Evolutionary conservation across 2,329 filamentous ascomycete genomes (phyloP).

Genomic region (Phoma herbarum): DNA sequence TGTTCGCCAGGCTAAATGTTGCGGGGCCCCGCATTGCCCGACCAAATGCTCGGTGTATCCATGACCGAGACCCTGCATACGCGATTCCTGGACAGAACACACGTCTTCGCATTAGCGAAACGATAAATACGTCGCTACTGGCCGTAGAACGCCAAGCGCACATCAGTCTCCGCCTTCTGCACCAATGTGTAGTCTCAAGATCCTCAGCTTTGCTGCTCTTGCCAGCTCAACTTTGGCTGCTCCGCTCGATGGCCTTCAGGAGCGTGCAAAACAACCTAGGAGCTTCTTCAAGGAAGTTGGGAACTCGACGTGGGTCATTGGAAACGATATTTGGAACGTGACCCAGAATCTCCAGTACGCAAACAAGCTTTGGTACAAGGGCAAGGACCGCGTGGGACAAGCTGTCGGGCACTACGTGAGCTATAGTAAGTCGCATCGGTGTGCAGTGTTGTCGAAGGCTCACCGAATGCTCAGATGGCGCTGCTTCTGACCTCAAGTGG

Average conservation of each 20-base stretch:
- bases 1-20: slow-evolving; percentile 19
- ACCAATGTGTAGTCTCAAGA: slow-evolving; percentile 29
- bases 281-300: slow-evolving; percentile 48
- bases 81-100: background rate
- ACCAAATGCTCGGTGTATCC: slow-evolving; percentile 28
- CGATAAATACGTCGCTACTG: slow-evolving; percentile 17
- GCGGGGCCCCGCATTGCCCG: slow-evolving; percentile 25
- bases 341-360: slow-evolving; percentile 52
- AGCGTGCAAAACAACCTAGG: slow-evolving; percentile 35
- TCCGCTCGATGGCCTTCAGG: slow-evolving; percentile 34
- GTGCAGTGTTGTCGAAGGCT: background rate
- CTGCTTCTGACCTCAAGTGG: slow-evolving; percentile 58
- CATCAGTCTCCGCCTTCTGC: background rate
- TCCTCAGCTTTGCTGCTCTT: slow-evolving; percentile 30
- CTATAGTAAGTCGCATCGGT: slow-evolving; percentile 50
- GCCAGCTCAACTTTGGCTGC: slow-evolving; percentile 21
- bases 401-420: slow-evolving; percentile 57
- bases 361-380: slow-evolving; percentile 54
- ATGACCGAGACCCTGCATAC: slow-evolving; percentile 24
- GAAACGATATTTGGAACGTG: slow-evolving; percentile 55
- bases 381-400: slow-evolving; percentile 53
- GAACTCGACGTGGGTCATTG: slow-evolving; percentile 50
- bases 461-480: slow-evolving; percentile 54
- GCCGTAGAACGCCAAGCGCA: slow-evolving; percentile 10
- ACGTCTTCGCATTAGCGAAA: background rate